Evolutionary conservation across 2,329 filamentous ascomycete genomes (phyloP), one percentile per base, ranked within the genome.

Genomic region (Botrytis byssoidea): DNA sequence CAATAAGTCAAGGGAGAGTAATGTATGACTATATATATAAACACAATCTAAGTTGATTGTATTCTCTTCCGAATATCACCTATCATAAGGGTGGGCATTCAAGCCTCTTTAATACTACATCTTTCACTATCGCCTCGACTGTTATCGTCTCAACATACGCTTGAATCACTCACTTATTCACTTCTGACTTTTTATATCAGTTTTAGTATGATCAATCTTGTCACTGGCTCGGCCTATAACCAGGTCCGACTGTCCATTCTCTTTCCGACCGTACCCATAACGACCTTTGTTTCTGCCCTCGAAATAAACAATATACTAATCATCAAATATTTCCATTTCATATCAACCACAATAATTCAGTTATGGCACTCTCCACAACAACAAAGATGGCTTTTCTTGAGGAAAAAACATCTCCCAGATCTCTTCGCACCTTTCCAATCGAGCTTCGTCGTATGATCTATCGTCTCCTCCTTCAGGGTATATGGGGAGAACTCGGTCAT

Each of bases 1-100:
- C 72, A 51, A 57, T 74, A 76, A 44, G 74, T 64, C 71, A 8
- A 25, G 40, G 32, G 37, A 20, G 37, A 35, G 14, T 61, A 44
- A 35, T 12, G 18, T 12, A 32, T 40, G 35, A 44, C 10, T 44
- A 61, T 44, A 61, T 18, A 57, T 10, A 42, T 32, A 8, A 0
- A 42, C 55, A 29, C 48, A 42, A 40, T 57, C 48, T 16, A 42
- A 57, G 18, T 68, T 57, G 65, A 14, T 68, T 68, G 35, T 68
- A 32, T 25, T 25, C 12, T 20, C 35, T 42, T 35, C n/a, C 9
- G 18, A 42, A 0, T 42, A 22, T 42, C 20, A 12, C 6, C 4
- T 32, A 22, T 68, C 20, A 4, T 14, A 18, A 22, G 35, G 35
- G 2, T 40, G 35, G 32, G 5, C 29, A 42, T 68, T 40, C 20